Conservation (phyloP, 106 monocot species). For the Dendrobium officinale region DNA sequence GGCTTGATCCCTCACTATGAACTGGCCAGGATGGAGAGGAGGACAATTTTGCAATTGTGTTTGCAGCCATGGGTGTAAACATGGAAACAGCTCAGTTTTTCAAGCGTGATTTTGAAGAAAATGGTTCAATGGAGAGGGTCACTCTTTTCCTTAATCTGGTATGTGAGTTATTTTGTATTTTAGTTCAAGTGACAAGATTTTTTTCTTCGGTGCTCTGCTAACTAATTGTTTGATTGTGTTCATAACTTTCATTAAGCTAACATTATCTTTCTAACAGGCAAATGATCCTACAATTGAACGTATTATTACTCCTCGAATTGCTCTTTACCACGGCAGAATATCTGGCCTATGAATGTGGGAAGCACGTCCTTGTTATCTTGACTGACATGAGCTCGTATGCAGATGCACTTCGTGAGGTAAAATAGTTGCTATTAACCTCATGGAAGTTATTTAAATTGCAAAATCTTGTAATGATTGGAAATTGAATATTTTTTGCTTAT, state of each 20-base stretch:
- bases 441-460: too few species aligned
- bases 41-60: conserved; percentile 98
- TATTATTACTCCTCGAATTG: conserved; percentile 97
- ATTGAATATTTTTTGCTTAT: too few species aligned
- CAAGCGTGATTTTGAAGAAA: conserved; percentile 99
- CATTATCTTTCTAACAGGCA: conserved; percentile 39
- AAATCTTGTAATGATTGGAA: too few species aligned
- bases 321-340: conserved; percentile 96
- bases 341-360: conserved; percentile 96
- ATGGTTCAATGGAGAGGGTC: conserved; percentile 99
- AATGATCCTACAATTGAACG: conserved; percentile 99
- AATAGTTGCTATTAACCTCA: background rate
- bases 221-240: background rate
- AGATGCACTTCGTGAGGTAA: conserved; percentile 99
- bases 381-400: conserved; percentile 99
- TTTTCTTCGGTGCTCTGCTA: background rate
- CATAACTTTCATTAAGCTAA: background rate
- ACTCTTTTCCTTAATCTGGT: conserved; percentile 98
- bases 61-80: conserved; percentile 99
- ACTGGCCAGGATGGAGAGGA: conserved; percentile 66
- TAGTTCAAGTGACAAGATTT: background rate
- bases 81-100: conserved; percentile 99
- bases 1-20: background rate
- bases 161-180: background rate
- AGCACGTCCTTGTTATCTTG: conserved; percentile 95